phyloP scores from a whole-genome alignment of 129 eudicot species.

The Dittrichia graveolens region DNA sequence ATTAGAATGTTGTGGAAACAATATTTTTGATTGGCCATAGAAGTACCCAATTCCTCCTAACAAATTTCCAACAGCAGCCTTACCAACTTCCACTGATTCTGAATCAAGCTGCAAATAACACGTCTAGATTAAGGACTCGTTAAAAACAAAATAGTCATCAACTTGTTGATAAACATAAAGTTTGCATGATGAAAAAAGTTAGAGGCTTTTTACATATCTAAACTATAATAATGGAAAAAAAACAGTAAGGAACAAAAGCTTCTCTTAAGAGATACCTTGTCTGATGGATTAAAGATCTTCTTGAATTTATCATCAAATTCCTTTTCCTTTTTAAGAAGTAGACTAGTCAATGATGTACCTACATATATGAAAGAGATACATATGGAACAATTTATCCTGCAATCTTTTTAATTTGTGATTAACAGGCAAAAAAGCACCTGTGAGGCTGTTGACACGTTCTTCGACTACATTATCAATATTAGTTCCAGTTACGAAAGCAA shows the following conservation, averaged over 20 bases:
- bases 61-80: constrained; percentile 85
- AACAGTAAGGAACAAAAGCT: constrained; percentile 18
- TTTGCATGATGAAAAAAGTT: neutral
- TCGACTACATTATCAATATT: constrained; percentile 41
- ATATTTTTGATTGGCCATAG: constrained; percentile 90
- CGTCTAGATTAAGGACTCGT: constrained; percentile 3
- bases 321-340: constrained; percentile 54
- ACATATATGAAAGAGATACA: constrained; percentile 27
- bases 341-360: constrained; percentile 69
- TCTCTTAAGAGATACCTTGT: constrained; percentile 50
- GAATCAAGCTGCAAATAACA: constrained; percentile 59
- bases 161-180: neutral
- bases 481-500: constrained; percentile 83
- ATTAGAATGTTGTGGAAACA: constrained; percentile 57
- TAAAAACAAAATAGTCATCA: neutral
- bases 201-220: neutral
- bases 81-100: constrained; percentile 65
- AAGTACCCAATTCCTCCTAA: constrained; percentile 96
- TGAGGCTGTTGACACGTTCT: constrained; percentile 68
- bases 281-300: constrained; percentile 54
- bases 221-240: neutral
- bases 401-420: constrained; percentile 13
- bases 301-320: constrained; percentile 70
- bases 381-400: constrained; percentile 8
- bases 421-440: constrained; percentile 47